A percentile compares a stretch with the other conserved stretches of the same genome.
Evolutionary conservation across 1,284 basidiomycete genomes (phyloP).

Genomic region (Melampsora americana): DNA sequence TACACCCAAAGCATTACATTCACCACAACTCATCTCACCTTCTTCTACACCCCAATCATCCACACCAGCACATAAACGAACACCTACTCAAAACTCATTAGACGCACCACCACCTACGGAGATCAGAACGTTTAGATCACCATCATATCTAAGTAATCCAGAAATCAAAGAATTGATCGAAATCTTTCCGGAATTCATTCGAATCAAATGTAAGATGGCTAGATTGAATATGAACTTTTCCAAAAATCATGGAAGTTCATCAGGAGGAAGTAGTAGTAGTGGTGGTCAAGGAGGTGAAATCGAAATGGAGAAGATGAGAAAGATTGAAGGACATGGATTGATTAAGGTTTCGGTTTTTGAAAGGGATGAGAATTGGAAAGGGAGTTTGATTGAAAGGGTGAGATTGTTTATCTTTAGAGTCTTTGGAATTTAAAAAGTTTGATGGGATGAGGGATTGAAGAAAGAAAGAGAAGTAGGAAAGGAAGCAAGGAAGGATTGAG

Average conservation of each 20-base stretch:
- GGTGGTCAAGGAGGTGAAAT: background rate
- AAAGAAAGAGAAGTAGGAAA: too few species aligned
- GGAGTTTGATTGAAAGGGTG: constrained; percentile 19
- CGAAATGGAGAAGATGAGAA: background rate
- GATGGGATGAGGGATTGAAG: background rate
- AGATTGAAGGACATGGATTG: constrained; percentile 7
- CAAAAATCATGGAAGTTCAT: background rate
- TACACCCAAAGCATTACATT: background rate
- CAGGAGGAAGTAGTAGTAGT: background rate
- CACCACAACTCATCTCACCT: background rate
- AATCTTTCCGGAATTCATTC: constrained; percentile 48
- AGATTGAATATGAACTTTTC: constrained; percentile 20
- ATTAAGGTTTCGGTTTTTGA: constrained; percentile 30
- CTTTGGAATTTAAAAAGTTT: constrained; percentile 9
- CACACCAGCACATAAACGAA: background rate
- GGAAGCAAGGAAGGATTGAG: background rate
- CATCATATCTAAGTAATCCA: constrained; percentile 47
- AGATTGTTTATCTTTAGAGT: constrained; percentile 27
- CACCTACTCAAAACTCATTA: constrained; percentile 15
- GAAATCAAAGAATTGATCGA: constrained; percentile 44
- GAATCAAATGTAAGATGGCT: background rate
- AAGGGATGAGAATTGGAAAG: constrained; percentile 34
- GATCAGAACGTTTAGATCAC: constrained; percentile 47
- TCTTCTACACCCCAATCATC: background rate
- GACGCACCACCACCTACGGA: constrained; percentile 27